Conservation (phyloP, 2,329 filamentous ascomycete genomes). For the Leptoxyphium fumago region DNA sequence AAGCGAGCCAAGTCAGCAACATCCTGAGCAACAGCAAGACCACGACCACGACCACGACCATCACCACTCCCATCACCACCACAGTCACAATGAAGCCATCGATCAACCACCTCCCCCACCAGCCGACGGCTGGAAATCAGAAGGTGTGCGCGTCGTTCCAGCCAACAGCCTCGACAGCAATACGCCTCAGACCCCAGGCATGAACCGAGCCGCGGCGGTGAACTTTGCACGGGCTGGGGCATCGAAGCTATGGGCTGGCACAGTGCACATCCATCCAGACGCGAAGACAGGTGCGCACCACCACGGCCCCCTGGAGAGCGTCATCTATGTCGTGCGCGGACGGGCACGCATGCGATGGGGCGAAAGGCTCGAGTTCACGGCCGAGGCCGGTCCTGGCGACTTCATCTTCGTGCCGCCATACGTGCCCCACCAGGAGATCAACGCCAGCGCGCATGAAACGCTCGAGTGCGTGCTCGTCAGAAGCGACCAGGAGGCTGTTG, state of each 20-base stretch:
- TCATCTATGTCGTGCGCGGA: slow-evolving; percentile 33
- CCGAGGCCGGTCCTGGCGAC: slow-evolving; percentile 31
- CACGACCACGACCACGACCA: not conserved
- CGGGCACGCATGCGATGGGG: slow-evolving; percentile 33
- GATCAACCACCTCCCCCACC: slow-evolving; percentile 6
- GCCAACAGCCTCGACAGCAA: slow-evolving; percentile 26
- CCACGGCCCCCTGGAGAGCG: slow-evolving; percentile 31
- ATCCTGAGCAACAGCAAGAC: not conserved
- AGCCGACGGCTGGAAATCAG: slow-evolving; percentile 24
- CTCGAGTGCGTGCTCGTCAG: slow-evolving; percentile 30
- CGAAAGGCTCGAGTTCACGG: slow-evolving; percentile 29
- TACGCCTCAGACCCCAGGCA: slow-evolving; percentile 29
- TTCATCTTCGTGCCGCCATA: slow-evolving; percentile 34
- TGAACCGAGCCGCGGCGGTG: slow-evolving; percentile 30
- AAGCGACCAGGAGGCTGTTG: slow-evolving; percentile 30
- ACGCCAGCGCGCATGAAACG: slow-evolving; percentile 26
- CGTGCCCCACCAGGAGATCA: slow-evolving; percentile 34
- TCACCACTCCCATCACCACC: not conserved
- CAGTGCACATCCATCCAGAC: slow-evolving; percentile 29
- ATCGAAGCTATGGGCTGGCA: slow-evolving; percentile 32
- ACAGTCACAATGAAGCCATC: slow-evolving; percentile 1
- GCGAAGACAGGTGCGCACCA: slow-evolving; percentile 33
- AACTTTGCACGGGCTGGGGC: slow-evolving; percentile 30
- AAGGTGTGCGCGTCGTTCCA: slow-evolving; percentile 29
- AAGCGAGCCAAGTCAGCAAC: not conserved